Evolutionary conservation across 1,284 basidiomycete species (phyloP).

Genomic region (Melampsora larici-populina): DNA sequence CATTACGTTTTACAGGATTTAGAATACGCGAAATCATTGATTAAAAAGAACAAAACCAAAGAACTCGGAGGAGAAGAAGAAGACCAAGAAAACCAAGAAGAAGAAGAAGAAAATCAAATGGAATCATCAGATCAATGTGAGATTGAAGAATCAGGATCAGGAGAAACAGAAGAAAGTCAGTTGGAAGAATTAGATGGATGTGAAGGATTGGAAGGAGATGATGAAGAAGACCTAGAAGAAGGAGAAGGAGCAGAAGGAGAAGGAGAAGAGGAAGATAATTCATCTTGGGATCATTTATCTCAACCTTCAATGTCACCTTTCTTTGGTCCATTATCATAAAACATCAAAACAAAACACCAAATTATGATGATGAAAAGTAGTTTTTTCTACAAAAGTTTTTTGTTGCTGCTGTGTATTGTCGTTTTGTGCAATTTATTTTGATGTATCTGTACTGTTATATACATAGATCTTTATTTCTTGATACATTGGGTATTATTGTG

Average conservation of each 20-base stretch:
- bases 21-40: conserved; percentile 50
- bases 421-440: too few relatives aligned
- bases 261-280: conserved; percentile 7
- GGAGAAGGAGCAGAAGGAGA: neutral
- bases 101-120: neutral
- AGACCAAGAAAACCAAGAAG: neutral
- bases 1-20: conserved; percentile 43
- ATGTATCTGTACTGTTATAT: too few relatives aligned
- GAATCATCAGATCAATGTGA: neutral
- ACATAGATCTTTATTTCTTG: too few relatives aligned
- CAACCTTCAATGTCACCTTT: neutral
- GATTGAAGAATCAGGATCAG: neutral
- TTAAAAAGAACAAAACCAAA: conserved; percentile 45
- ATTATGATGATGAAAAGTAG: too few relatives aligned
- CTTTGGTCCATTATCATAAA: neutral
- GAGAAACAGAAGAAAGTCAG: neutral
- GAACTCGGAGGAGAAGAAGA: conserved; percentile 6
- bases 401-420: too few relatives aligned
- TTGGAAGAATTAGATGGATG: neutral
- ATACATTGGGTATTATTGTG: too few relatives aligned
- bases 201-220: conserved; percentile 1
- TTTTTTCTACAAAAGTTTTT: too few relatives aligned
- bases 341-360: too few relatives aligned
- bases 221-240: neutral
- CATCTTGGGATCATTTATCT: conserved; percentile 14